Conservation (phyloP, 768 basidiomycete genomes). For the Boletellus sp. region DNA sequence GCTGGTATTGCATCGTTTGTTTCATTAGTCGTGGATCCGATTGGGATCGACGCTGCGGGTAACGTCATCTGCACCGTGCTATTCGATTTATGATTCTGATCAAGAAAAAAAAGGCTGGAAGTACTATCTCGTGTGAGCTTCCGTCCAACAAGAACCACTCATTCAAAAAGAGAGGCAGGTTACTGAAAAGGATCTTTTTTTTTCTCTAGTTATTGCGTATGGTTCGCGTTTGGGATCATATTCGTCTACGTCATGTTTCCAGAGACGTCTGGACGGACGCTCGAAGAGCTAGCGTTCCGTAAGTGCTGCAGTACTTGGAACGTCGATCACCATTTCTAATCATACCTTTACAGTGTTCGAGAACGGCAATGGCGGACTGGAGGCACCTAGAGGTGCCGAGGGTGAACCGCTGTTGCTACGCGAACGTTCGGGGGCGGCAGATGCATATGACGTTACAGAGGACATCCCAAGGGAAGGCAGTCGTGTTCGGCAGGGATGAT, state of each 20-base stretch:
- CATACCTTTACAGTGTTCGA: background rate
- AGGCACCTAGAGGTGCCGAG: too few species aligned
- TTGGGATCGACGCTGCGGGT: slow-evolving; percentile 1
- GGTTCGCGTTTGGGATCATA: slow-evolving; percentile 10
- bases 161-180: background rate
- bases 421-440: too few species aligned
- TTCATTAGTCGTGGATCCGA: slow-evolving; percentile 1
- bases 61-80: background rate
- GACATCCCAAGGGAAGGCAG: too few species aligned
- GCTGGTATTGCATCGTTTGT: slow-evolving; percentile 34
- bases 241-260: slow-evolving; percentile 20
- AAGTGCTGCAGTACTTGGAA: background rate
- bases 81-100: background rate
- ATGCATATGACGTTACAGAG: too few species aligned
- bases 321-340: slow-evolving; percentile 27
- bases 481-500: too few species aligned
- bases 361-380: background rate
- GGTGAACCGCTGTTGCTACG: too few species aligned
- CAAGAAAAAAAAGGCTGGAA: slow-evolving; percentile 7
- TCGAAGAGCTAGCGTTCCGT: slow-evolving; percentile 22
- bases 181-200: too few species aligned
- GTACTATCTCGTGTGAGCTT: slow-evolving; percentile 12
- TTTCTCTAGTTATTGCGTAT: slow-evolving; percentile 12
- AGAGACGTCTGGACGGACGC: slow-evolving; percentile 17
- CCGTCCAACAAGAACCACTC: rapidly evolving